Conservation (phyloP, 2,329 filamentous ascomycete genomes). For the Hymenoscyphus salicellus region DNA sequence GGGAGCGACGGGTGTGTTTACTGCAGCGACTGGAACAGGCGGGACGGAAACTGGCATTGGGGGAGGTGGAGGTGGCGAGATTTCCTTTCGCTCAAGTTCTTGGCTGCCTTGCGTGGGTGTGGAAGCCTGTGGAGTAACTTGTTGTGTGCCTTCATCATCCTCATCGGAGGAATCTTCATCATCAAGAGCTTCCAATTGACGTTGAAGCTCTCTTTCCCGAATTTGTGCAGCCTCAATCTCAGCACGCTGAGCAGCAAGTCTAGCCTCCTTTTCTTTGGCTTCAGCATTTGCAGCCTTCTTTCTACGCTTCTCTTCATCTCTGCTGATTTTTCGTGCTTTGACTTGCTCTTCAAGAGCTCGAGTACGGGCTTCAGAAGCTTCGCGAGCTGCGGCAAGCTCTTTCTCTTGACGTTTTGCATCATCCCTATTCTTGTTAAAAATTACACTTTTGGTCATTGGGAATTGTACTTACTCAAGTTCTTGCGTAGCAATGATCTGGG, state of each 20-base stretch:
- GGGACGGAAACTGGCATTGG: constrained; percentile 54
- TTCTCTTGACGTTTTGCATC: constrained; percentile 73
- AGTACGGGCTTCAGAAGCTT: constrained; percentile 77
- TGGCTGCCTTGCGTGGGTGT: constrained; percentile 55
- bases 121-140: constrained; percentile 62
- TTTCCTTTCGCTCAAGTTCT: constrained; percentile 52
- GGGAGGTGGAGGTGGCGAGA: constrained; percentile 52
- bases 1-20: constrained; percentile 38
- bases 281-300: constrained; percentile 86
- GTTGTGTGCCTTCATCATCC: constrained; percentile 74
- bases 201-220: constrained; percentile 83
- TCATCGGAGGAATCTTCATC: constrained; percentile 66
- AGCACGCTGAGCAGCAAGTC: constrained; percentile 78
- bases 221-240: constrained; percentile 91
- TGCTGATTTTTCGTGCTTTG: constrained; percentile 87
- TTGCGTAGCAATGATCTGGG: constrained; percentile 69
- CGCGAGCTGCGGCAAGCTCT: constrained; percentile 74
- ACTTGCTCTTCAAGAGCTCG: constrained; percentile 92
- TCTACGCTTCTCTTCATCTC: constrained; percentile 90
- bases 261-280: constrained; percentile 82
- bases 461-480: constrained; percentile 75
- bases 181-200: constrained; percentile 74
- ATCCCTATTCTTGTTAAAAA: constrained; percentile 51
- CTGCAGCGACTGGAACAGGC: constrained; percentile 38
- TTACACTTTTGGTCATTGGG: background rate